Conservation (phyloP, 2,329 filamentous ascomycete species). For the Beauveria rudraprayagi region DNA sequence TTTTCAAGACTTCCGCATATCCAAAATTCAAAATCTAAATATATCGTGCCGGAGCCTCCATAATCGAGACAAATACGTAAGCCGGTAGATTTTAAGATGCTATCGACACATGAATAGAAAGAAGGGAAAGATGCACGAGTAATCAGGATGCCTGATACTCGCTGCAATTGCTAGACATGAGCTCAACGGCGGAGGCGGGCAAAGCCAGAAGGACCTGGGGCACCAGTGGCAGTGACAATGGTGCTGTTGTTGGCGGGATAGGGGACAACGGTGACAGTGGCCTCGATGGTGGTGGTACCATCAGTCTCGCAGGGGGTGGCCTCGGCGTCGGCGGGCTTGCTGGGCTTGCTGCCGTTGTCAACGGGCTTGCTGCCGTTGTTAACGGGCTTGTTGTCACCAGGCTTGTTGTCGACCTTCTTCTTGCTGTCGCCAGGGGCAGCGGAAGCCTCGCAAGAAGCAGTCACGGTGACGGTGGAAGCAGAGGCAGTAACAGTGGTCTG, state of each 20-base stretch:
- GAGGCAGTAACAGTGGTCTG: conserved; percentile 16
- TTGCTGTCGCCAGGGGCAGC: neutral
- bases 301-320: conserved; percentile 15
- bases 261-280: conserved; percentile 31
- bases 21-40: neutral
- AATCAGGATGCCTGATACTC: neutral
- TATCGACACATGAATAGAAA: conserved; percentile 1
- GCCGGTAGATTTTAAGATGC: neutral
- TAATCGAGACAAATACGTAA: neutral
- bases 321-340: conserved; percentile 17
- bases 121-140: neutral
- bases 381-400: conserved; percentile 13
- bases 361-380: conserved; percentile 12
- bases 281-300: conserved; percentile 21
- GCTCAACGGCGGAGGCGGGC: conserved; percentile 24
- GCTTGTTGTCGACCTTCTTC: neutral
- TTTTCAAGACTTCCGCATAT: conserved; percentile 1
- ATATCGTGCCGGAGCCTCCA: neutral
- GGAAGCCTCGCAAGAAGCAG: conserved; percentile 15
- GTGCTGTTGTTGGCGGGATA: conserved; percentile 32
- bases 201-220: conserved; percentile 28
- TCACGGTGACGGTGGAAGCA: conserved; percentile 22
- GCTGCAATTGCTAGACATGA: conserved; percentile 13
- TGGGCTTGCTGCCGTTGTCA: conserved; percentile 2
- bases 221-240: conserved; percentile 26